Base-by-base conservation (phyloP, 2,329 filamentous ascomycete species). In the Beauveria bassiana region DNA sequence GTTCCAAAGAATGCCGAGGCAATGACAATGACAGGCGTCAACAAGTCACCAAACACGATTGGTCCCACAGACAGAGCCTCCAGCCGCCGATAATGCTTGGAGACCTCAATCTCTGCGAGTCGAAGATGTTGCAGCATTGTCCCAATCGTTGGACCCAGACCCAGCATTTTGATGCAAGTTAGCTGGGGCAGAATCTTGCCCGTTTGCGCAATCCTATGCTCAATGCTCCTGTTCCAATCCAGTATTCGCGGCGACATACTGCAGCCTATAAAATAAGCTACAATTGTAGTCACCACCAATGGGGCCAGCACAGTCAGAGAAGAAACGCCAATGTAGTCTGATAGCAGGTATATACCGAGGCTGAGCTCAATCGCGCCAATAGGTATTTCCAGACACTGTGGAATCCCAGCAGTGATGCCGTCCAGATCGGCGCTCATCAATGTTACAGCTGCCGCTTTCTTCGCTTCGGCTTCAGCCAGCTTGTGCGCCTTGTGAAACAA, bases 401-500 rank as follows among this genome's bases (percentile, higher is more conserved):
- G 34, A 10, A 62, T 12, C 1, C 45, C 43, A 18, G 2, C 24
- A 1, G 26, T 38, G 2, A 62, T 58, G 4, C 26, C 34, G 9
- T 57, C 45, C 12, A 62, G 28, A n/a, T 61, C 59, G 10, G 52
- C 46, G 18, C 45, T 51, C 45, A 61, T 61, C 24, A 61, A 12
- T n/a, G 59, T 61, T 7, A n/a, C 10, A 8, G 53, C 60, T 3
- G 53, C 26, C 18, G 59, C 18, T 26, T 75, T 72, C 22, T 73
- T 71, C 5, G 69, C 68, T 1, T 66, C 61, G 3, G 65, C 65
- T 2, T 66, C 64, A 18, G 69, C 67, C 16, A 77, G 63, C 3
- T 65, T 62, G 3, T 77, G 63, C 0, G 75, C 77, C 63, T 79
- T 78, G 18, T 75, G 72, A 64, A 80, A 83, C 16, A 85, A 75